A percentile compares a stretch with the other conserved stretches of the same genome.
Conservation (phyloP, 805 yeast genomes). For the Wickerhamomyces tratensis region DNA sequence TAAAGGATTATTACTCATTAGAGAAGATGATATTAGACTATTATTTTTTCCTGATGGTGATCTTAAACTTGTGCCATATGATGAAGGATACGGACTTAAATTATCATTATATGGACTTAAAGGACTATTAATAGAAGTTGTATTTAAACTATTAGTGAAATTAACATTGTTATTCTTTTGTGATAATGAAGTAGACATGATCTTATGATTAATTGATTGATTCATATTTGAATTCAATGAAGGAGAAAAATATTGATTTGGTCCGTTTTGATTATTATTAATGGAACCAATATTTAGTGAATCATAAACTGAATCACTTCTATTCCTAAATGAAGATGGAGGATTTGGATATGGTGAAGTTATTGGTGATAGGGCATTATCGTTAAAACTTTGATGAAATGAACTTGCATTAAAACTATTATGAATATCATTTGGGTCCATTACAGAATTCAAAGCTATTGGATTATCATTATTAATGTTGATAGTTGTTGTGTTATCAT, state of each 20-base stretch:
- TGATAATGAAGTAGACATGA: background rate
- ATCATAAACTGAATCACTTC: conserved; percentile 16
- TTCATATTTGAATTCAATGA: conserved; percentile 2
- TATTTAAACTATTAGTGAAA: background rate
- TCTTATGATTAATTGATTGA: background rate
- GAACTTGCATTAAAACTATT: background rate
- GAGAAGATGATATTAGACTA: conserved; percentile 18
- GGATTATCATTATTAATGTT: background rate
- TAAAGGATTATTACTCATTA: conserved; percentile 12
- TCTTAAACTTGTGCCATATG: conserved; percentile 15
- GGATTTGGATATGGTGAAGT: conserved; percentile 1
- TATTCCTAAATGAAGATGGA: conserved; percentile 1
- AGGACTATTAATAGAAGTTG: conserved; percentile 1
- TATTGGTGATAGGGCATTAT: background rate
- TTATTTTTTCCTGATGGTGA: conserved; percentile 22
- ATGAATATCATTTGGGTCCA: background rate
- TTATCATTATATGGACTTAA: conserved; percentile 13
- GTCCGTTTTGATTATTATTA: conserved; percentile 4
- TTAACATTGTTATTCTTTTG: conserved; percentile 3
- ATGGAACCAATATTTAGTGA: conserved; percentile 8
- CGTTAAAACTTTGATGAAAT: background rate
- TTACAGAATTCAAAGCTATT: too few species aligned
- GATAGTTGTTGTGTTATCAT: background rate
- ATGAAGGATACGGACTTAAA: conserved; percentile 17
- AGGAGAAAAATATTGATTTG: conserved; percentile 17